Percentiles rank a stretch among this genome's conserved stretches.
These are phyloP conservation scores for Durotheca rogersii DNA, from an alignment of 495 filamentous ascomycete species.

Conservation along the genomic window DNA sequence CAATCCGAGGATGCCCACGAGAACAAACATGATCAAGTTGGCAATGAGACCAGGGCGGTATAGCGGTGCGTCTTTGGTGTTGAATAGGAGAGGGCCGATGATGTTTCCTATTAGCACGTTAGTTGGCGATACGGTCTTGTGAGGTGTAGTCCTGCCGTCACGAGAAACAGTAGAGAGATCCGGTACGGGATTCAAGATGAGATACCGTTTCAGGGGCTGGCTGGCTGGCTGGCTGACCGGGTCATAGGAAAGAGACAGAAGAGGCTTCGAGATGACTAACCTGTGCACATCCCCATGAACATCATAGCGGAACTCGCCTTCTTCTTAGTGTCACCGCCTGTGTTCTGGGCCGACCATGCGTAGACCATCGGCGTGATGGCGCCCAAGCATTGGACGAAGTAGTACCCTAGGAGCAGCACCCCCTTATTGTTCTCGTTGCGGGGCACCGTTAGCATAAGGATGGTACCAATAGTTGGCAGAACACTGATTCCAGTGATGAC, in stretches of 20 bases:
- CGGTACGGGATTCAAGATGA: too few species aligned
- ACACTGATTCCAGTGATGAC: conserved; percentile 57
- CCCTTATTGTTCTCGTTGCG: conserved; percentile 49
- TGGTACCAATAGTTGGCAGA: conserved; percentile 55
- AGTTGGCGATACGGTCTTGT: background rate
- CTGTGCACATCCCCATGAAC: conserved; percentile 60
- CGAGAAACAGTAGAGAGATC: background rate
- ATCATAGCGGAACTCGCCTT: conserved; percentile 63
- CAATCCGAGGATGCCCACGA: conserved; percentile 39
- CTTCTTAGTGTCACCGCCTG: conserved; percentile 66
- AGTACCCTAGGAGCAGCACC: conserved; percentile 43
- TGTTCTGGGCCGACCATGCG: conserved; percentile 66
- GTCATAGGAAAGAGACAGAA: background rate
- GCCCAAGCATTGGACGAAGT: conserved; percentile 44
- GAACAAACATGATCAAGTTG: conserved; percentile 46
- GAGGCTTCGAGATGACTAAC: conserved; percentile 13
- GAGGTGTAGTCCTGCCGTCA: background rate
- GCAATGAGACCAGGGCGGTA: conserved; percentile 59
- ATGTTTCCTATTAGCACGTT: conserved; percentile 48
- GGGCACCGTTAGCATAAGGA: conserved; percentile 56
- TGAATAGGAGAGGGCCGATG: conserved; percentile 61
- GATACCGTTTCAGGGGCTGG: too few species aligned
- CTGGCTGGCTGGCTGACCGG: too few species aligned
- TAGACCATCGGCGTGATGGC: conserved; percentile 60
- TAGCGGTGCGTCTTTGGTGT: conserved; percentile 58